Evolutionary conservation across 192 early-diverging fungal species (phyloP), one percentile per base, ranked within the genome.

Genomic region (Coemansia aciculifera): DNA sequence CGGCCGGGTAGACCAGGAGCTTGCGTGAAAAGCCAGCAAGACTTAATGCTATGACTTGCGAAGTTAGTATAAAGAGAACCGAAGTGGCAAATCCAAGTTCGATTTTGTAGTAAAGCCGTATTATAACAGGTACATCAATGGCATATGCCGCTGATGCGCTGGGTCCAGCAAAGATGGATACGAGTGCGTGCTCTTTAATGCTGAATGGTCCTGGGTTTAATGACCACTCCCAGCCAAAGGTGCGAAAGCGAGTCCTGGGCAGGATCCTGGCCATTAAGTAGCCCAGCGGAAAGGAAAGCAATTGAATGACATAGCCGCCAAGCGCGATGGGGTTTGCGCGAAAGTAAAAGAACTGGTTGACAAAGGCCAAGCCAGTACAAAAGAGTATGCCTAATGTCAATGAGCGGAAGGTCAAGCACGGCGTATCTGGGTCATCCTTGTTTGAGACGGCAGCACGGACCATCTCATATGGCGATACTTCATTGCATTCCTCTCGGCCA

Each of bases 171-270:
- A 93, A 89, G 46, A 95, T 85, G 17, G 87, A 88, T 36, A 94
- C 90, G 17, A 97, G 79, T 1, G 90, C 93, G 68, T 95, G 92
- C 64, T 94, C 95, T 73, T 97, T 97, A 67, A 94, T 88, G 64
- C 84, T 88, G 83, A 95, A 96, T 17, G 90, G 94, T 0, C 94
- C 94, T 0, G 91, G 90, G 63, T 96, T 96, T 32, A 94, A 84
- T 23, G 81, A 51, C 81, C 81, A 84, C 38, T 72, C 54, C 60
- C 63, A 79, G 17, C 87, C 81, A 67, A 88, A 87, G 1, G 85
- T 52, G n/a, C 52, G 49, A 62, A 89, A 72, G 19, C 76, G 82
- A 19, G 71, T 68, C 15, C 74, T 79, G 12, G 91, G 91, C 49
- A 93, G 66, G 15, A 88, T 62, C 27, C 73, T 68, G 10, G 89